Percentiles rank a stretch among this genome's conserved stretches.
These are phyloP conservation scores for Blastocystis sp. DNA, from an alignment of 352 stramenopile genomes.

Conservation along the genomic window DNA sequence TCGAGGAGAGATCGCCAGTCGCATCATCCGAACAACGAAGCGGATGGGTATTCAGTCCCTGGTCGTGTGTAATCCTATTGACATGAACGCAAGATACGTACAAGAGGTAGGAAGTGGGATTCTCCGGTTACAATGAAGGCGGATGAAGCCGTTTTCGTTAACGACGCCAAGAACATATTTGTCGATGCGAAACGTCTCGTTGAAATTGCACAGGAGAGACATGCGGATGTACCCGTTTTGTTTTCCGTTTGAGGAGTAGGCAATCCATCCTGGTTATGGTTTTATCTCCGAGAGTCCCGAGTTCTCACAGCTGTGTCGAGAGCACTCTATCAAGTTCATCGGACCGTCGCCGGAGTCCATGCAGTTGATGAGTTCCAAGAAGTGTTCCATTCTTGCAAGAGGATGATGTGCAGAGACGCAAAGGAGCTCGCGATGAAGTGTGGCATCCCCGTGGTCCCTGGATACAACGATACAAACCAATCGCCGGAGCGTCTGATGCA, in stretches of 20 bases:
- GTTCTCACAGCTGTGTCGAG: conserved; percentile 80
- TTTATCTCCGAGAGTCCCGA: conserved; percentile 87
- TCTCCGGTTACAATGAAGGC: conserved; percentile 78
- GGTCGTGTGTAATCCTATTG: conserved; percentile 88
- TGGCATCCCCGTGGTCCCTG: conserved; percentile 77
- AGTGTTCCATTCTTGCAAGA: neutral
- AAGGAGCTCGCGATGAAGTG: conserved; percentile 13
- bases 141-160: conserved; percentile 79
- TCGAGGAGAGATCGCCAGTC: conserved; percentile 90
- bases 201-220: conserved; percentile 74
- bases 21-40: conserved; percentile 88
- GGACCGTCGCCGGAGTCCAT: conserved; percentile 86
- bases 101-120: conserved; percentile 75
- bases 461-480: conserved; percentile 88
- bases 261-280: conserved; percentile 87
- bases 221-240: conserved; percentile 73
- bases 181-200: conserved; percentile 79
- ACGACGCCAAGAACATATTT: conserved; percentile 77
- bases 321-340: conserved; percentile 86
- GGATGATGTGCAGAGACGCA: conserved; percentile 38
- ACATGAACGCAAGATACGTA: conserved; percentile 84
- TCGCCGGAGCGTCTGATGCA: conserved; percentile 81
- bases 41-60: conserved; percentile 88
- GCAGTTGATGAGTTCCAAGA: conserved; percentile 88
- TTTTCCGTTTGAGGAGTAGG: conserved; percentile 74